Base-by-base conservation (phyloP, 352 stramenopile genomes). In the Phytophthora ramorum region DNA sequence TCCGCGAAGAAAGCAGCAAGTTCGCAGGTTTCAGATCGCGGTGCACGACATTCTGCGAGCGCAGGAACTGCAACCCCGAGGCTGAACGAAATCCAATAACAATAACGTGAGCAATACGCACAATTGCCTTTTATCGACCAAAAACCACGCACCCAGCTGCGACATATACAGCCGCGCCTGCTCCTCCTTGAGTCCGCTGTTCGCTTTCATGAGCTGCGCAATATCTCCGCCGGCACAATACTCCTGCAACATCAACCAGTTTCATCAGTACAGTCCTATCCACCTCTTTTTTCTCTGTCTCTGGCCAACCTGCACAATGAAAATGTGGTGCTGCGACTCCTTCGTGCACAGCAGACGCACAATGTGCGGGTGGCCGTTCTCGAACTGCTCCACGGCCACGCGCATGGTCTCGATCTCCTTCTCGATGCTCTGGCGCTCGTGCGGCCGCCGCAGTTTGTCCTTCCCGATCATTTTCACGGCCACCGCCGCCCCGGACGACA, bases 331-430 rank as follows among this genome's bases (percentile, higher is more conserved):
- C 64, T 92, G 82, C 40, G 85, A 94, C 59, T 92, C 84, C 43
- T 93, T 93, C 4, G 85, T 94, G 56, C 82, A 91, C 34, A 94
- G 56, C 52, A 94, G 64, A 6, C 85, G 85, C 56, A 94, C 83
- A 48, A 94, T 94, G 45, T 94, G 85, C 49, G 85, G 85, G 58
- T 94, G 85, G n/a, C 85, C 85, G 37, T 94, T 94, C 66, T 94
- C 85, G 58, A 87, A 94, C 68, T 92, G 81, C 71, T 94, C 85
- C 34, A 94, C 85, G 14, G 85, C 85, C 37, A 94, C 85, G 53
- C 82, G 81, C 85, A 94, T 94, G 19, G 85, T 94, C 66, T 92
- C 85, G 38, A 94, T 92, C 71, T 94, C 85, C 53, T 94, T 94
- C 50, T 92, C 84, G 60, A 94, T 94, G 71, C 83, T 92, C 28